Percentiles rank a stretch among this genome's conserved stretches.
phyloP scores from a whole-genome alignment of 306 rosid genomes.

The Dalbergia oliveri region DNA sequence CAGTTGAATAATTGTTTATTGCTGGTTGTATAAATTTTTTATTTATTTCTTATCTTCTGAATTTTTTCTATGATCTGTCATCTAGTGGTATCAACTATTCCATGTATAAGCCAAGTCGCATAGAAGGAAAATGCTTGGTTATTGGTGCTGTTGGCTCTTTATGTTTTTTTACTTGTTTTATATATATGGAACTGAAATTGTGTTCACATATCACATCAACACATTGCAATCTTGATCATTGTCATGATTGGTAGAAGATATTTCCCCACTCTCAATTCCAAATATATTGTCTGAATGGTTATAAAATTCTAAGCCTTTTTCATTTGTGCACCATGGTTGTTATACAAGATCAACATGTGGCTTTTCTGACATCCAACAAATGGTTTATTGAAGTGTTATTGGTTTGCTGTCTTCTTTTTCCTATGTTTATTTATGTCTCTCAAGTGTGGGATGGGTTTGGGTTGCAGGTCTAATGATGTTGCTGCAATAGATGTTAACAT shows the following conservation, averaged over 20 bases:
- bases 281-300: neutral
- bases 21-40: neutral
- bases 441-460: slow-evolving; percentile 16
- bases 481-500: slow-evolving; percentile 92
- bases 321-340: neutral
- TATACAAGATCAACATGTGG: neutral
- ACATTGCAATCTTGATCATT: slow-evolving; percentile 23
- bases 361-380: slow-evolving; percentile 25
- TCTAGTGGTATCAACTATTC: slow-evolving; percentile 5
- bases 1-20: slow-evolving; percentile 26
- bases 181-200: neutral
- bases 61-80: neutral
- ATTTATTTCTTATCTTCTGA: neutral
- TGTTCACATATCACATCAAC: slow-evolving; percentile 20
- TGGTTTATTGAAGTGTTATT: neutral
- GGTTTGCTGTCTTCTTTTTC: slow-evolving; percentile 17
- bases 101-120: neutral
- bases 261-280: slow-evolving; percentile 13
- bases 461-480: slow-evolving; percentile 78
- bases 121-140: neutral
- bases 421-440: neutral
- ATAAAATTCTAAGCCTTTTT: slow-evolving; percentile 17
- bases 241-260: slow-evolving; percentile 1
- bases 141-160: slow-evolving; percentile 27
- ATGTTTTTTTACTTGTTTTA: slow-evolving; percentile 9